A percentile compares a stretch with the other conserved stretches of the same genome.
Evolutionary conservation across 768 basidiomycete species (phyloP).

Genomic region (Rickenella mellea): DNA sequence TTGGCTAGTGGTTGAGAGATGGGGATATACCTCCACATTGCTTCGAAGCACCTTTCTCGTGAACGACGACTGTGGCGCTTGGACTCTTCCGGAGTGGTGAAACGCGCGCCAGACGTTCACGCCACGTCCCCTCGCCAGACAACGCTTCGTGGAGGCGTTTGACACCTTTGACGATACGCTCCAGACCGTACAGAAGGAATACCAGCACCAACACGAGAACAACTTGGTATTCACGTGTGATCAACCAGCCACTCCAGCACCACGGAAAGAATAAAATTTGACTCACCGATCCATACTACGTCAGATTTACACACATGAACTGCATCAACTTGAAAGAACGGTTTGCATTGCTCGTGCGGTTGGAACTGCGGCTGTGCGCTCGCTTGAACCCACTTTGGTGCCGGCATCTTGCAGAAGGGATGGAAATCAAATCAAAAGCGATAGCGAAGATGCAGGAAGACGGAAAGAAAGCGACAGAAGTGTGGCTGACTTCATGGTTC

Average conservation of each 20-base stretch:
- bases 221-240: too few relatives aligned
- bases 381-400: background rate
- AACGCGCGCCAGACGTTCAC: too few relatives aligned
- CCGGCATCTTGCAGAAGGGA: too few relatives aligned
- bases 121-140: too few relatives aligned
- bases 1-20: too few relatives aligned
- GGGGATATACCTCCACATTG: too few relatives aligned
- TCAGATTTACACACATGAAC: background rate
- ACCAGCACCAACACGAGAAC: background rate
- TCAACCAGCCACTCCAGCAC: too few relatives aligned
- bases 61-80: too few relatives aligned
- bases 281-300: background rate
- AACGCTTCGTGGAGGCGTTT: too few relatives aligned
- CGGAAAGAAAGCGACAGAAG: background rate
- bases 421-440: background rate
- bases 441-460: background rate
- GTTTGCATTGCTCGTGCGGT: background rate
- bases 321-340: background rate
- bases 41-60: too few relatives aligned
- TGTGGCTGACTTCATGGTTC: background rate
- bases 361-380: background rate
- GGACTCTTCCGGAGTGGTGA: too few relatives aligned
- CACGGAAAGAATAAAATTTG: too few relatives aligned
- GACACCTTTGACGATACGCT: background rate
- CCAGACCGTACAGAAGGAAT: background rate